A percentile compares a stretch with the other conserved stretches of the same genome.
Conservation (phyloP, 2,329 filamentous ascomycete species). For the Sporothrix euskadiensis region DNA sequence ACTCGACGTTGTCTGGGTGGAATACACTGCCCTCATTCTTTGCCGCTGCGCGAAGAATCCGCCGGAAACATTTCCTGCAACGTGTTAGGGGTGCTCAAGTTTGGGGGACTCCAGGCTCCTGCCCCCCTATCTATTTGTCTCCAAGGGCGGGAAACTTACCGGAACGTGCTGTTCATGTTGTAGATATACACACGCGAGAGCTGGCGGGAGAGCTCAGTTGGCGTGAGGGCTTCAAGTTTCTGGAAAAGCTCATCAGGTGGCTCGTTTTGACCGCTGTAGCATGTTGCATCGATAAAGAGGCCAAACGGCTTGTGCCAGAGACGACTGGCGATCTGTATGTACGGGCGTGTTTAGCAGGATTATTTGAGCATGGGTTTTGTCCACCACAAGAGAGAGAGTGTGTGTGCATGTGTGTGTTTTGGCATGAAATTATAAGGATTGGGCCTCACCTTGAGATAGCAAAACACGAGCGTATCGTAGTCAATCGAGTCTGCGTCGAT, state of each 20-base stretch:
- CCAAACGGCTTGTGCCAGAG: slow-evolving; percentile 70
- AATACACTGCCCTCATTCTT: slow-evolving; percentile 62
- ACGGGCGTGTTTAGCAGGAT: neutral
- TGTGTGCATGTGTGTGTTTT: too few relatives aligned
- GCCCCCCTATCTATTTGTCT: neutral
- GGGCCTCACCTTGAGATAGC: slow-evolving; percentile 61
- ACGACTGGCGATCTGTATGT: slow-evolving; percentile 61
- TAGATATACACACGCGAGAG: slow-evolving; percentile 66
- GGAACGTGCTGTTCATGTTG: slow-evolving; percentile 72
- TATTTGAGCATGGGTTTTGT: neutral
- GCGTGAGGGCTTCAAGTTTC: slow-evolving; percentile 63
- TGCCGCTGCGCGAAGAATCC: slow-evolving; percentile 61
- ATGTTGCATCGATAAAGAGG: slow-evolving; percentile 68
- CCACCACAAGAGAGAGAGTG: neutral
- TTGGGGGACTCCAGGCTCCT: too few relatives aligned
- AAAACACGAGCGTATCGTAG: slow-evolving; percentile 66
- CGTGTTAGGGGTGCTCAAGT: neutral
- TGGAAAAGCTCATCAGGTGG: slow-evolving; percentile 66
- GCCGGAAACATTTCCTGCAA: slow-evolving; percentile 62
- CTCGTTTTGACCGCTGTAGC: slow-evolving; percentile 67
- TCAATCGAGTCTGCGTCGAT: slow-evolving; percentile 67
- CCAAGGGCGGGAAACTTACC: slow-evolving; percentile 42
- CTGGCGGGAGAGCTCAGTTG: slow-evolving; percentile 60
- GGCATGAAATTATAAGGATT: neutral
- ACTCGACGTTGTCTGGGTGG: slow-evolving; percentile 65